Base-by-base conservation (phyloP, 305 asterid species). In the Fraxinus dipetala region DNA sequence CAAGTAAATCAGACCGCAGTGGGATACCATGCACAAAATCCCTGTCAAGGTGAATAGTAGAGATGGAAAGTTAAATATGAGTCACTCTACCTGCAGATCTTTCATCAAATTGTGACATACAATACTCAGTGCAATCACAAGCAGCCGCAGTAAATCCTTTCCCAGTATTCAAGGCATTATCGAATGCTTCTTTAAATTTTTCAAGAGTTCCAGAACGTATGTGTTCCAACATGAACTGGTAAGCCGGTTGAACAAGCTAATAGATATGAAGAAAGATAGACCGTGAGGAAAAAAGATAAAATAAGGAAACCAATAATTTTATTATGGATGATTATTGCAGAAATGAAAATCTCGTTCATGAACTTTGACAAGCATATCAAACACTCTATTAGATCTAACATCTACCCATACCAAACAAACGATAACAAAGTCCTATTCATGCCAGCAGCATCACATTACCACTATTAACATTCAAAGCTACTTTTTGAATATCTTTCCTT, bases 171-270 rank as follows among this genome's bases (percentile, higher is more conserved):
- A 95, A 84, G 76, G 95, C 91, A 83, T 77, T 89, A 73, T 89
- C 91, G 86, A 96, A 91, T 79, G 94, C 91, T 81, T 83, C 91
- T 86, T 95, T 92, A 84, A 95, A 96, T 84, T 80, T 91, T 59
- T 93, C 93, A 61, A 96, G 84, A 32, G 92, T 90, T 79, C 92
- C 98, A 86, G 94, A 86, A 75, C 97, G 92, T 40, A 96, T 80
- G 89, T 96, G 99, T 81, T 97, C 98, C 97, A 96, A 85, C 97
- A 91, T 90, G 84, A 85, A 87, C 20, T 90, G 98, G 87, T 94
- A 89, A 36, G 97, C 93, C 83, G 98, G 98, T 90, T 89, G 98
- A 87, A 95, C 97, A 90, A 95, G 97, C 98, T 96, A 87, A 84
- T 73, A 80, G 40, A 70, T 32, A 70, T 11, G 11, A 65, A 63